Evolutionary conservation across 2,329 filamentous ascomycete genomes (phyloP).

Genomic region (Cercospora sp.): DNA sequence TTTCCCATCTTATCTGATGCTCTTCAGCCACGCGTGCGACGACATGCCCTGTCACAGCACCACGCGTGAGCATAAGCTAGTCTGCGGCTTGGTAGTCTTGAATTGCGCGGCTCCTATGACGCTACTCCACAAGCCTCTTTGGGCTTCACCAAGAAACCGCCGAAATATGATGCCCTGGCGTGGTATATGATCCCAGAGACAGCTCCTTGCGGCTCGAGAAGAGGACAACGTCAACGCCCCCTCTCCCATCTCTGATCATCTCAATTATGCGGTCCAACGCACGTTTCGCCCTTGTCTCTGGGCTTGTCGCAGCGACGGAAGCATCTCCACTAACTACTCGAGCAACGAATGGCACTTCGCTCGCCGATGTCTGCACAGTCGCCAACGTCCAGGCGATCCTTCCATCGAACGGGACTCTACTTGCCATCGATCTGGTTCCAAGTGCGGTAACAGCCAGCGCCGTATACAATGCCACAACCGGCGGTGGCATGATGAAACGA

Average conservation of each 20-base stretch:
- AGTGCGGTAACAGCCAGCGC: constrained; percentile 42
- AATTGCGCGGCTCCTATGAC: not conserved
- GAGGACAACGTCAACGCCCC: not conserved
- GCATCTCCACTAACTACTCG: not conserved
- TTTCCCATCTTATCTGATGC: not conserved
- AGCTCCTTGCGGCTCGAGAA: not conserved
- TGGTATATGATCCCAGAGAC: not conserved
- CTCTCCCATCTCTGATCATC: not conserved
- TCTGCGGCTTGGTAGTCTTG: not conserved
- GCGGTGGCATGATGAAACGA: constrained; percentile 34
- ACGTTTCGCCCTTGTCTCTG: not conserved
- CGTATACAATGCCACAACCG: constrained; percentile 39
- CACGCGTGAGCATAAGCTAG: not conserved
- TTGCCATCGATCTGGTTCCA: constrained; percentile 43
- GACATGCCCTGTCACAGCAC: not conserved
- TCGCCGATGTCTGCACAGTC: constrained; percentile 25
- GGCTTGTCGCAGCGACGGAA: not conserved
- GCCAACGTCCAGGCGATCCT: constrained; percentile 23
- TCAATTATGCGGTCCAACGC: not conserved
- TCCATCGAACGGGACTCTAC: constrained; percentile 22
- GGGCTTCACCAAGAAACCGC: not conserved
- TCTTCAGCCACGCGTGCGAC: not conserved
- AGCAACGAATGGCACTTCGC: constrained; percentile 15
- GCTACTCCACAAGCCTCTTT: not conserved
- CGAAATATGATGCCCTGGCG: not conserved